Evolutionary conservation across 1,284 basidiomycete genomes (phyloP), one percentile per base, ranked within the genome.

Genomic region (Spongispora temasekensis): DNA sequence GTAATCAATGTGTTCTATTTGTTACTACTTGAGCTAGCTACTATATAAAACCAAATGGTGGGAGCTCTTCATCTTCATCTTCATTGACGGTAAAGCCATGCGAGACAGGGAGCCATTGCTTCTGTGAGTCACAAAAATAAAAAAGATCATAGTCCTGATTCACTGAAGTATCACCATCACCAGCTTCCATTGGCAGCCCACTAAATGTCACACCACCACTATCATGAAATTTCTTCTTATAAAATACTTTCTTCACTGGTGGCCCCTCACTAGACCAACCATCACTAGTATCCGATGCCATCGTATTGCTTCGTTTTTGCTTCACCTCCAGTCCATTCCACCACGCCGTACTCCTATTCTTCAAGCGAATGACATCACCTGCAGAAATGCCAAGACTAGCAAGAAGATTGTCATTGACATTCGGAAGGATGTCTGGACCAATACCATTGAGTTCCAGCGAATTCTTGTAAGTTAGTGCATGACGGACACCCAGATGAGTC

Each of bases 321-420:
- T 68, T 68, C 2, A 52, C 64, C 12, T 66, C 55, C 1, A 58
- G 61, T 23, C 61, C 57, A 56, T 61, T 64, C 61, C 62, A 64
- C 66, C 67, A 68, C 3, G 19, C 28, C 1, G 17, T 35, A 59
- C 65, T 58, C 5, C 51, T 59, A 4, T 59, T 60, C 42, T 68
- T 68, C 44, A 68, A 51, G 9, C 21, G 32, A 35, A 68, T 63
- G 1, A 62, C 46, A 46, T 68, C 62, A 12, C 64, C 63, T 3
- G 42, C 12, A 2, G 34, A 53, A 4, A 68, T 17, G 35, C 35
- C 35, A 40, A 40, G 10, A 19, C 19, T 40, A 34, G 32, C 7
- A 8, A 34, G 32, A 8, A 34, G 7, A 8, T 40, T 40, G 12
- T 40, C 15, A 5, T 40, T 17, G 7, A 40, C 19, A 17, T 40